Conservation (phyloP, 2,329 filamentous ascomycete genomes). For the Metarhizium brunneum region DNA sequence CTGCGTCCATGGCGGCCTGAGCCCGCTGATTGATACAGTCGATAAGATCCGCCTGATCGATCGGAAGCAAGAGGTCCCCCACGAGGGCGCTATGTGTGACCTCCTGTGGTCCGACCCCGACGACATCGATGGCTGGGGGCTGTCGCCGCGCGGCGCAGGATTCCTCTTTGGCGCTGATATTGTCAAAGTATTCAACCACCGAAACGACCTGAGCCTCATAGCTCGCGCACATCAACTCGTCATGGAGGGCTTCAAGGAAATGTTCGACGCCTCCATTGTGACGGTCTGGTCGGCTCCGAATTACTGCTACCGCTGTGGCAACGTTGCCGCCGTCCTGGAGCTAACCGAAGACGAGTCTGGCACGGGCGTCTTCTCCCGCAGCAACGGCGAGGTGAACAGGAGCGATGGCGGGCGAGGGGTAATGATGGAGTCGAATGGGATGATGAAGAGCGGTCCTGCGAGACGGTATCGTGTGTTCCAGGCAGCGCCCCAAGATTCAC, state of each 20-base stretch:
- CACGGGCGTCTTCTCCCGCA: conserved; percentile 57
- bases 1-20: conserved; percentile 91
- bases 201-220: conserved; percentile 85
- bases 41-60: conserved; percentile 94
- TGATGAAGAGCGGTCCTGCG: conserved; percentile 58
- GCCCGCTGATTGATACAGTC: conserved; percentile 82
- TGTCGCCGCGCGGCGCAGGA: conserved; percentile 87
- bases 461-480: conserved; percentile 92
- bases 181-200: conserved; percentile 90
- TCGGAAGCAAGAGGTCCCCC: conserved; percentile 94
- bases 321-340: conserved; percentile 91
- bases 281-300: conserved; percentile 98
- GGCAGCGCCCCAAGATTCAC: conserved; percentile 87
- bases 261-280: conserved; percentile 93
- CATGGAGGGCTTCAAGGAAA: conserved; percentile 99
- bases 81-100: conserved; percentile 98
- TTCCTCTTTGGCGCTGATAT: conserved; percentile 96
- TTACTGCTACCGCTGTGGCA: conserved; percentile 93
- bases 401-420: conserved; percentile 43
- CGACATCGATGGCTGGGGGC: conserved; percentile 93
- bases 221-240: conserved; percentile 94
- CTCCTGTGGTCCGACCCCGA: conserved; percentile 96
- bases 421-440: conserved; percentile 37
- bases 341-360: conserved; percentile 81
- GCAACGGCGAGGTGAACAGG: conserved; percentile 58